Conservation (phyloP, 169 alveolate species). For the Eimeria necatrix region DNA sequence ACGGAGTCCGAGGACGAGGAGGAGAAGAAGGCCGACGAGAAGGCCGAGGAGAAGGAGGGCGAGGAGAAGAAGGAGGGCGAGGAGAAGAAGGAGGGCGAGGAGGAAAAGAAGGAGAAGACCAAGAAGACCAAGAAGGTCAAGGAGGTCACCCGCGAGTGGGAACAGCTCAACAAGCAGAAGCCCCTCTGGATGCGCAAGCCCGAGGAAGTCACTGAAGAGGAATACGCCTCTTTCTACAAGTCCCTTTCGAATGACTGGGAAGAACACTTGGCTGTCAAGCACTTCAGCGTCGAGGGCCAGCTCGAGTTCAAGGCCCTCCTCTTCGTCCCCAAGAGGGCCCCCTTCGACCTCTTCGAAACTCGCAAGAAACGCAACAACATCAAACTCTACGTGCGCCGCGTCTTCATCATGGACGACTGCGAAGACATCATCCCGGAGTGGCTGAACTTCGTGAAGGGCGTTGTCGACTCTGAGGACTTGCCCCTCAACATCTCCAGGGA, state of each 20-base stretch:
- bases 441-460: conserved; percentile 99
- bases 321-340: conserved; percentile 99
- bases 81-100: conserved; percentile 90
- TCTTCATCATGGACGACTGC: conserved; percentile 99
- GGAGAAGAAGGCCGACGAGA: conserved; percentile 88
- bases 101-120: conserved; percentile 93
- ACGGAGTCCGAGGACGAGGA: conserved; percentile 98
- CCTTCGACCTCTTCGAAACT: conserved; percentile 99
- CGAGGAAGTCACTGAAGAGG: conserved; percentile 99
- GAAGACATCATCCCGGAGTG: conserved; percentile 99
- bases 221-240: conserved; percentile 99
- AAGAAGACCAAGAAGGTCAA: conserved; percentile 98
- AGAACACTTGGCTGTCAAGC: conserved; percentile 98
- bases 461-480: conserved; percentile 99
- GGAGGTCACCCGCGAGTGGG: conserved; percentile 98
- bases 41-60: conserved; percentile 86
- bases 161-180: conserved; percentile 98
- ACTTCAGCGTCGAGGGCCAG: conserved; percentile 99
- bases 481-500: conserved; percentile 99
- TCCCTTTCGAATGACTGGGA: conserved; percentile 99
- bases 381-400: conserved; percentile 99
- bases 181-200: conserved; percentile 99
- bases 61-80: conserved; percentile 88
- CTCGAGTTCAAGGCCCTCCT: conserved; percentile 99
- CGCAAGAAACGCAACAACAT: conserved; percentile 99